Base-by-base conservation (phyloP, 2,329 filamentous ascomycete genomes). In the Lachnellula occidentalis region DNA sequence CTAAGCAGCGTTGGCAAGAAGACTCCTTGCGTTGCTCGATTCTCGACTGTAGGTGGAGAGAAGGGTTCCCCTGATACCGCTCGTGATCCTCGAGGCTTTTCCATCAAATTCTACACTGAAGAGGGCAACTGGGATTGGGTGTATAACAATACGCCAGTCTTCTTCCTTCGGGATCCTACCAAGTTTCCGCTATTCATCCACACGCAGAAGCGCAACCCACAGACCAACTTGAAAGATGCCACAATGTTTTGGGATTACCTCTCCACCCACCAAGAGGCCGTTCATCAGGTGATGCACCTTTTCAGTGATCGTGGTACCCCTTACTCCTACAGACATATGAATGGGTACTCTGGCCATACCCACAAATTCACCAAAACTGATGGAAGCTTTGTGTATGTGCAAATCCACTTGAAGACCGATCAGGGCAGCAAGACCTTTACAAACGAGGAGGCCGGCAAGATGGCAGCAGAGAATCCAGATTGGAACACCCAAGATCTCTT, bases 111-210 rank as follows among this genome's bases (percentile, higher is more conserved):
- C 72, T 80, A 86, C 55, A 88, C 86, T 0, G 78, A 85, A 8
- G 80, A 88, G 66, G 86, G 86, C 48, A 88, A 74, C 67, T 88
- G 81, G 80, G 86, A 90, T 67, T 83, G 84, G 77, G 85, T 89
- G 22, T 85, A 81, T 69, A 88, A 88, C 74, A 90, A 90, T 72
- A 90, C 85, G 0, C 87, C 87, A 1, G 77, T 90, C 24, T 91
- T 91, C 76, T 90, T 91, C 76, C 65, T 90, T 22, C 78, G 87
- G 43, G 87, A 90, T 62, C 85, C 87, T 2, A 78, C 80, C 65
- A 89, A 90, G 69, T 90, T 89, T 72, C 86, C 86, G 36, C 73
- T 85, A 66, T 86, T 90, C 71, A 89, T 89, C 58, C 86, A 88
- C 73, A 87, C 86, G 4, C 87, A 91, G 71, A 90, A 90, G 77